Percentiles rank a stretch among this genome's conserved stretches.
These are phyloP conservation scores for Phytophthora kernoviae DNA, from an alignment of 352 stramenopile species.

Conservation along the genomic window DNA sequence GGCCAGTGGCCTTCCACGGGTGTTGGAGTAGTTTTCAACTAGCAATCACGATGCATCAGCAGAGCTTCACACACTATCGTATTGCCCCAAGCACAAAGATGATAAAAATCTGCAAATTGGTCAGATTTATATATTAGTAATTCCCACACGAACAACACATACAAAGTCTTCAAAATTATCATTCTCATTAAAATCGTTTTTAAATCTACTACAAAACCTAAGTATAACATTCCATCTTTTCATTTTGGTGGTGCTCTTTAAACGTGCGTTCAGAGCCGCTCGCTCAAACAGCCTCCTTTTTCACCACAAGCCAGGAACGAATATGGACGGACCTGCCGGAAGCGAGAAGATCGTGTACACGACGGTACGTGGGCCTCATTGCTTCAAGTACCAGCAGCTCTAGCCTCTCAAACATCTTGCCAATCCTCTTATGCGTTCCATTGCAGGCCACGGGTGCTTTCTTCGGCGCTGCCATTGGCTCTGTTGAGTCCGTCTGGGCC, in stretches of 20 bases:
- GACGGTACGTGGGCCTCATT: slow-evolving; percentile 43
- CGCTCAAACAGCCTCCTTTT: slow-evolving; percentile 13
- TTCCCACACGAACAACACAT: slow-evolving; percentile 40
- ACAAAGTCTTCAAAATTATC: background rate
- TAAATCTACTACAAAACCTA: background rate
- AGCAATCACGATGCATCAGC: slow-evolving; percentile 95
- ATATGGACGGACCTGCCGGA: slow-evolving; percentile 66
- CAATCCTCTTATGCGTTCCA: background rate
- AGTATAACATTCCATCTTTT: slow-evolving; percentile 1
- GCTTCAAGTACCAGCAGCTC: background rate
- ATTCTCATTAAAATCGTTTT: background rate
- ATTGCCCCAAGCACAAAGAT: slow-evolving; percentile 95
- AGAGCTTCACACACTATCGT: slow-evolving; percentile 93
- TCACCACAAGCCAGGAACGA: slow-evolving; percentile 22
- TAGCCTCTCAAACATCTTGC: background rate
- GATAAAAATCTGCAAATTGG: background rate
- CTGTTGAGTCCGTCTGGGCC: slow-evolving; percentile 85
- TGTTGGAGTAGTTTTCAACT: slow-evolving; percentile 95
- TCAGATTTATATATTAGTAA: slow-evolving; percentile 3
- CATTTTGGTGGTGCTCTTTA: slow-evolving; percentile 17
- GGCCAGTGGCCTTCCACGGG: slow-evolving; percentile 90
- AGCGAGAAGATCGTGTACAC: slow-evolving; percentile 83
- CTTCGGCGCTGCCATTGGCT: slow-evolving; percentile 73
- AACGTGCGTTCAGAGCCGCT: slow-evolving; percentile 18
- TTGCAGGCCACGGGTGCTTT: slow-evolving; percentile 73